phyloP scores from a whole-genome alignment of 1,284 basidiomycete species.

The Apiotrichum brassicae region DNA sequence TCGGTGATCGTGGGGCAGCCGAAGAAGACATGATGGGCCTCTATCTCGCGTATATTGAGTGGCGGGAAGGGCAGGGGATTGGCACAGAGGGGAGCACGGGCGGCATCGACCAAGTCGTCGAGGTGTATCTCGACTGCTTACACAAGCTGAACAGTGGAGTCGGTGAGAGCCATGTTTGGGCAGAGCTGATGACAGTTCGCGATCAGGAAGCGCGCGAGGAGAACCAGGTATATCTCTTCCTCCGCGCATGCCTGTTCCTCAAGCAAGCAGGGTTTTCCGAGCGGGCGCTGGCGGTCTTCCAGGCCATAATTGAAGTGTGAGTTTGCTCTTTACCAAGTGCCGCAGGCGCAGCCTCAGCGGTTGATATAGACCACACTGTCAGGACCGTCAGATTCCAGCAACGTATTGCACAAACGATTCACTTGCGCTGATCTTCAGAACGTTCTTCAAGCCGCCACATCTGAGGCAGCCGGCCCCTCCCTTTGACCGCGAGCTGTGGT shows the following conservation, averaged over 20 bases:
- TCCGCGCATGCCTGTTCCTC: conserved; percentile 52
- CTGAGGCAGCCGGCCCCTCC: conserved; percentile 17
- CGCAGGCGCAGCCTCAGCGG: too few species aligned
- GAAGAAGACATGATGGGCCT: conserved; percentile 31
- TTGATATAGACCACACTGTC: too few species aligned
- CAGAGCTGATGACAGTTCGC: conserved; percentile 1
- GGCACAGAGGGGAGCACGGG: conserved; percentile 16
- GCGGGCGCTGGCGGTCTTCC: conserved; percentile 49
- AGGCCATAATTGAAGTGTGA: conserved; percentile 51
- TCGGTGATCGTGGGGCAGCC: conserved; percentile 15
- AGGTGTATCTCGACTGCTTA: conserved; percentile 38
- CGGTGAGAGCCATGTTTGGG: neutral
- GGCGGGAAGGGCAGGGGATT: conserved; percentile 41
- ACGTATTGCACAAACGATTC: too few species aligned
- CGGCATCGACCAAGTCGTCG: conserved; percentile 40
- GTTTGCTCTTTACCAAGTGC: conserved; percentile 10
- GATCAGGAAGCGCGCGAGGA: conserved; percentile 30
- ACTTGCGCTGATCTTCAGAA: conserved; percentile 23
- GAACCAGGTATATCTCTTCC: conserved; percentile 41
- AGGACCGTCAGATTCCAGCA: too few species aligned
- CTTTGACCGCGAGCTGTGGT: conserved; percentile 23
- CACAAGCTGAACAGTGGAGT: conserved; percentile 13
- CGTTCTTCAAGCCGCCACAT: conserved; percentile 44
- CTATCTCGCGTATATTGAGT: conserved; percentile 42
- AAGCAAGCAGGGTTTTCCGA: conserved; percentile 58